phyloP scores from a whole-genome alignment of 208 protist genomes.

The Leptomonas pyrrhocoris region DNA sequence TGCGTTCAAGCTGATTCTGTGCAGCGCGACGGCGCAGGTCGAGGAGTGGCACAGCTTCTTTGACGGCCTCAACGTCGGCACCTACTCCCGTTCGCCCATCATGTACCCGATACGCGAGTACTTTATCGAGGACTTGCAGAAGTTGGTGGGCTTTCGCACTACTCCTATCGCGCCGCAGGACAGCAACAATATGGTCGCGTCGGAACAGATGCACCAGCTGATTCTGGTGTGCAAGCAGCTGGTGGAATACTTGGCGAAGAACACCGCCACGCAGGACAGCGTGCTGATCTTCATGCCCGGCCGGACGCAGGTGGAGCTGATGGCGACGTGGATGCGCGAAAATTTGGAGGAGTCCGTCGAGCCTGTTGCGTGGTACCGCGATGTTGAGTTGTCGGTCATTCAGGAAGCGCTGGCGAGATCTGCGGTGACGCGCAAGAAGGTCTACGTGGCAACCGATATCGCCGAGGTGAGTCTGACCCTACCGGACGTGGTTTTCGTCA shows the following conservation, averaged over 20 bases:
- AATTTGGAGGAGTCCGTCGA: constrained; percentile 74
- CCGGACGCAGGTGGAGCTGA: constrained; percentile 71
- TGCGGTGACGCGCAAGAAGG: constrained; percentile 87
- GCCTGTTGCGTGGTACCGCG: constrained; percentile 85
- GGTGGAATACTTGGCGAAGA: constrained; percentile 61
- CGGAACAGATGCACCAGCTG: constrained; percentile 67
- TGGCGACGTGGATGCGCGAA: constrained; percentile 56
- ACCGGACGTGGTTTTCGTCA: constrained; percentile 95
- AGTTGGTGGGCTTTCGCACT: constrained; percentile 55
- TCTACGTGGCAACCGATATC: constrained; percentile 96
- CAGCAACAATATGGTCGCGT: constrained; percentile 46
- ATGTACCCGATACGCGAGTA: constrained; percentile 83
- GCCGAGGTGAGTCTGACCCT: constrained; percentile 97
- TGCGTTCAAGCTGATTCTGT: constrained; percentile 85
- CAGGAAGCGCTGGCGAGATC: constrained; percentile 89
- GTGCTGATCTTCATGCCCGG: constrained; percentile 95
- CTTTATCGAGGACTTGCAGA: constrained; percentile 76
- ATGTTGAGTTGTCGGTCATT: constrained; percentile 84
- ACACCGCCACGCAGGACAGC: constrained; percentile 63
- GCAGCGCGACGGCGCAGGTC: constrained; percentile 88
- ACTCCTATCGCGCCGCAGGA: constrained; percentile 28
- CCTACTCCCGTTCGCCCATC: constrained; percentile 59
- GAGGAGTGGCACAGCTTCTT: constrained; percentile 86
- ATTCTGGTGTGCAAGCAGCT: constrained; percentile 65
- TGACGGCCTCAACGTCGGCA: constrained; percentile 60